Evolutionary conservation across 1,284 basidiomycete genomes (phyloP).

Genomic region (Rhodotorula sp.): DNA sequence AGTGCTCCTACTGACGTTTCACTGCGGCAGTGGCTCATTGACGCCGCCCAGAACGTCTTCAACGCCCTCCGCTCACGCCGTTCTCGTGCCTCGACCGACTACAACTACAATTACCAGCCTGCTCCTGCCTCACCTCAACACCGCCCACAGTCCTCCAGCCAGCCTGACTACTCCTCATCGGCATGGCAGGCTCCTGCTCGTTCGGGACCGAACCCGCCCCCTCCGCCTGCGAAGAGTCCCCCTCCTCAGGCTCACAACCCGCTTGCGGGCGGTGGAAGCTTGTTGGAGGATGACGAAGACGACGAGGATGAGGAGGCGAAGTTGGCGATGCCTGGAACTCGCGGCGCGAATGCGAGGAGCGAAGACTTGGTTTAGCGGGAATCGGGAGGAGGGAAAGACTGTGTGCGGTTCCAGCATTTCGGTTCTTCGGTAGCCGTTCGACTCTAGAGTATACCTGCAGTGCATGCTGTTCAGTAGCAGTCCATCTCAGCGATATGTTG

Average conservation of each 20-base stretch:
- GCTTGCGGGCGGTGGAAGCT: constrained; percentile 19
- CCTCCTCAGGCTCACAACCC: constrained; percentile 21
- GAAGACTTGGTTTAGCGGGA: too few relatives aligned
- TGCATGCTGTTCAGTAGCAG: too few relatives aligned
- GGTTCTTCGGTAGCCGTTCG: too few relatives aligned
- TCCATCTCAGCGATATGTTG: too few relatives aligned
- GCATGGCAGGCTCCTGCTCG: constrained; percentile 15
- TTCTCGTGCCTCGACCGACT: not conserved
- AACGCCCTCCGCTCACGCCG: constrained; percentile 10
- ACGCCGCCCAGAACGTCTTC: constrained; percentile 18
- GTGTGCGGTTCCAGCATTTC: too few relatives aligned
- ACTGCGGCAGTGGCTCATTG: constrained; percentile 23
- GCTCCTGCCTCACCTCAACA: not conserved
- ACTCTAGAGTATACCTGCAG: too few relatives aligned
- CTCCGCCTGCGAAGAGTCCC: constrained; percentile 1
- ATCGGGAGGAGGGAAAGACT: too few relatives aligned
- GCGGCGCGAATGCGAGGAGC: too few relatives aligned
- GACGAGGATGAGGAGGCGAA: constrained; percentile 25
- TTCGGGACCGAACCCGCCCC: constrained; percentile 1
- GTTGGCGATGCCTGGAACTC: constrained; percentile 28
- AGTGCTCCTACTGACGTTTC: too few relatives aligned
- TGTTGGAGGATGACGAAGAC: constrained; percentile 31
- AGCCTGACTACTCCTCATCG: constrained; percentile 18
- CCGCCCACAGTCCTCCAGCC: not conserved
- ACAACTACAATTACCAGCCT: constrained; percentile 20